Evolutionary conservation across 129 eudicot species (phyloP), one percentile per base, ranked within the genome.

Genomic region (Cynara cardunculus): DNA sequence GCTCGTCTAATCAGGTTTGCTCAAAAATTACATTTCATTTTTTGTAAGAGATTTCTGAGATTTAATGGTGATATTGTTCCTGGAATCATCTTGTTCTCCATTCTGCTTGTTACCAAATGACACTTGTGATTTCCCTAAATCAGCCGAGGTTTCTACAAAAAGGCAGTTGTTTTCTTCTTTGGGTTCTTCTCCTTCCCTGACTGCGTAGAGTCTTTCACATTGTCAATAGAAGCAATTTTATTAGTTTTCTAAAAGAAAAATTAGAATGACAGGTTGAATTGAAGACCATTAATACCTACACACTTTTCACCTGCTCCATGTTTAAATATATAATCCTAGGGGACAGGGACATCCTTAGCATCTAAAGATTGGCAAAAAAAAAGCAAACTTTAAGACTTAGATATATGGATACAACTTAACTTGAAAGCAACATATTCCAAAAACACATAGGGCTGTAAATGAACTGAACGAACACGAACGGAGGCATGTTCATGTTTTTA

Each of bases 131-230:
- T n/a, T n/a, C n/a, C n/a, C n/a, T n/a, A n/a, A n/a, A n/a, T n/a
- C n/a, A n/a, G n/a, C n/a, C n/a, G n/a, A n/a, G n/a, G n/a, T n/a
- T n/a, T n/a, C n/a, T 56, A 30, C 24, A 69, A 81, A 72, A 79
- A 86, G 78, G n/a, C n/a, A n/a, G n/a, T 78, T n/a, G 71, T 19
- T 37, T 81, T 87, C 78, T 79, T 83, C 56, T 81, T 81, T 19
- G 78, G 59, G 74, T 82, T 80, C 32, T 75, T 75, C 65, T 64
- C 83, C 74, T 25, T 84, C 21, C 44, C 88, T 18, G 62, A 74
- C 66, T 19, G 28, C 37, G 44, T 68, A 31, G 72, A 13, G 34
- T 78, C 85, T 31, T 71, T 88, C 27, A 73, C 59, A 59, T 72
- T 75, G 56, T 72, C 82, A 81, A 30, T 8, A 71, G 77, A 25